Base-by-base conservation (phyloP, 208 protist species). In the Acanthamoeba culbertsoni region DNA sequence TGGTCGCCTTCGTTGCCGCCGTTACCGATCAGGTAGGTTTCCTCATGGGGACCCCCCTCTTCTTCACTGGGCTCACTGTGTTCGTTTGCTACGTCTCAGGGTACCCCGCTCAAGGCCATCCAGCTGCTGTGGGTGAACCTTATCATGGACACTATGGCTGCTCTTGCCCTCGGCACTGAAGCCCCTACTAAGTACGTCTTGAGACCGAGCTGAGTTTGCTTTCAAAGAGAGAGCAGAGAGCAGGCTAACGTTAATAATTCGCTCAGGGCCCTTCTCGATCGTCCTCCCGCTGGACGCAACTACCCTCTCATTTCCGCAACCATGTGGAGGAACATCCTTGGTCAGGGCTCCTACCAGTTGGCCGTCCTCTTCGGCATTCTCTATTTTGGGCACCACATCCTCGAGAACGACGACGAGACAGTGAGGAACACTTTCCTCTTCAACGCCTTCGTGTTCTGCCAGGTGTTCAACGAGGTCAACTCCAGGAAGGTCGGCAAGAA, bases 121-220 rank as follows among this genome's bases (percentile, higher is more conserved):
- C 99, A 99, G 97, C 97, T 99, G 33, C 96, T 99, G 82, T 99
- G 99, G 99, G 98, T 99, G 55, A 99, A 99, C 94, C 95, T 99
- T 42, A 99, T 99, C 97, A 99, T 99, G 99, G 99, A 99, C 95
- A 99, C 99, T 23, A 94, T 99, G 28, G 99, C 98, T 40, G 98
- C 99, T 1, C 97, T 99, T 0, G 98, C 99, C 35, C 96, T 99
- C 5, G 98, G 98, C 33, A 99, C 99, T 28, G 98, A 99, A 97
- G 93, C 97, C 82, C 99, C 99, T 33, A 96, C 91, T 40, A 33
- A 43, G 31, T 26, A 48, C 1, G 31, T 98, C 0, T 91, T 97
- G 18, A 73, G 96, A 28, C 92, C 95, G 51, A 48, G 26, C 45
- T 7, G 31, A 57, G 37, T 57, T n/a, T n/a, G n/a, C n/a, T n/a